Conservation (phyloP, 2,329 filamentous ascomycete genomes). For the Neocatenulostroma microsporum region DNA sequence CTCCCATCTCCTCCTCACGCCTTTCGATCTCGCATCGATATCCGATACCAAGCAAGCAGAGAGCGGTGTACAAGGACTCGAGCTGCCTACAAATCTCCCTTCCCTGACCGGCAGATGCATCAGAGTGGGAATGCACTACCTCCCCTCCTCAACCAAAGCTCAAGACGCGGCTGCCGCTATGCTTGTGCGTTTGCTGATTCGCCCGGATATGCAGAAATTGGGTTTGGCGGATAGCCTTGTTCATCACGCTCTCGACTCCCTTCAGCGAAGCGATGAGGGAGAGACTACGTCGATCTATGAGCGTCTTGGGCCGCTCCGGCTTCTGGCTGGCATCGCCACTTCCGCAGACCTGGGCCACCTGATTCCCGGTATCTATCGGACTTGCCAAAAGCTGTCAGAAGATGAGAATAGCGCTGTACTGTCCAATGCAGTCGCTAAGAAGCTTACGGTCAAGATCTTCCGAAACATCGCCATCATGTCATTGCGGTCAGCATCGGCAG, state of each 20-base stretch:
- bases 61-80: slow-evolving; percentile 36
- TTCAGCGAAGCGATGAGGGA: slow-evolving; percentile 15
- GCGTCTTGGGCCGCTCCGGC: slow-evolving; percentile 70
- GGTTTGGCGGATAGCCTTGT: slow-evolving; percentile 62
- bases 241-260: slow-evolving; percentile 54
- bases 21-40: slow-evolving; percentile 84
- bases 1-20: slow-evolving; percentile 52
- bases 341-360: slow-evolving; percentile 65
- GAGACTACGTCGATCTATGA: slow-evolving; percentile 53
- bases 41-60: slow-evolving; percentile 45
- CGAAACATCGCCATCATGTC: slow-evolving; percentile 64
- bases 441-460: slow-evolving; percentile 76
- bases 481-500: slow-evolving; percentile 36
- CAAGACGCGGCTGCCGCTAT: slow-evolving; percentile 78
- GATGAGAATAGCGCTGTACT: slow-evolving; percentile 49
- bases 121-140: slow-evolving; percentile 61
- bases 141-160: slow-evolving; percentile 74
- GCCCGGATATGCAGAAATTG: slow-evolving; percentile 78
- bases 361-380: slow-evolving; percentile 57
- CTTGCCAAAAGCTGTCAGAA: slow-evolving; percentile 53
- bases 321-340: slow-evolving; percentile 65
- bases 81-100: slow-evolving; percentile 55
- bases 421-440: slow-evolving; percentile 71
- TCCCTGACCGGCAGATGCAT: slow-evolving; percentile 63
- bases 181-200: slow-evolving; percentile 71